Evolutionary conservation across 2,329 filamentous ascomycete genomes (phyloP).

Genomic region (Fusarium goolgardi): DNA sequence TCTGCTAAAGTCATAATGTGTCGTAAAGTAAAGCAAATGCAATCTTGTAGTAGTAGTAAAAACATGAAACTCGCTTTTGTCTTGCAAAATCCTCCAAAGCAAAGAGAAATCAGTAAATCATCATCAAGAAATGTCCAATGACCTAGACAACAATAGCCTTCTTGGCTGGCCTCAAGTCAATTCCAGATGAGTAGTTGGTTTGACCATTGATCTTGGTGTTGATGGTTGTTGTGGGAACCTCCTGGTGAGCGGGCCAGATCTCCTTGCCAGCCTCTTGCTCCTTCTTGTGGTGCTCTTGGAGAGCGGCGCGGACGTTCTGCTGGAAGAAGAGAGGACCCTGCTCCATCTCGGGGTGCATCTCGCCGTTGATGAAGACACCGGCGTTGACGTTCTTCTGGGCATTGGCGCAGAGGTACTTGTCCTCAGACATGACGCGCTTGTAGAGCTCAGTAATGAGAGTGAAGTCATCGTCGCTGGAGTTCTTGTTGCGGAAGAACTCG

Average conservation of each 20-base stretch:
- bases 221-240: constrained; percentile 46
- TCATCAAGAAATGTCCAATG: not conserved
- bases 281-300: constrained; percentile 59
- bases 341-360: constrained; percentile 71
- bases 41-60: constrained; percentile 30
- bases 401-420: constrained; percentile 70
- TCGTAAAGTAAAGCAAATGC: constrained; percentile 36
- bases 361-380: constrained; percentile 71
- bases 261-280: constrained; percentile 59
- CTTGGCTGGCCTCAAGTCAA: constrained; percentile 50
- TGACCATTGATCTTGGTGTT: constrained; percentile 45
- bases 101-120: constrained; percentile 11
- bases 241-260: constrained; percentile 64
- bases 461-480: constrained; percentile 69
- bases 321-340: constrained; percentile 70
- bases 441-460: constrained; percentile 68
- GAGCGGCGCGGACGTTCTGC: constrained; percentile 59
- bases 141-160: constrained; percentile 38
- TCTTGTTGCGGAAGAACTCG: constrained; percentile 71
- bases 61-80: constrained; percentile 36
- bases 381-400: constrained; percentile 71
- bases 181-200: constrained; percentile 50
- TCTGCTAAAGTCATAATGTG: constrained; percentile 26
- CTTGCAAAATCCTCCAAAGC: constrained; percentile 21
- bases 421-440: constrained; percentile 72